Evolutionary conservation across 306 rosid genomes (phyloP).

Genomic region (Casuarina glauca): DNA sequence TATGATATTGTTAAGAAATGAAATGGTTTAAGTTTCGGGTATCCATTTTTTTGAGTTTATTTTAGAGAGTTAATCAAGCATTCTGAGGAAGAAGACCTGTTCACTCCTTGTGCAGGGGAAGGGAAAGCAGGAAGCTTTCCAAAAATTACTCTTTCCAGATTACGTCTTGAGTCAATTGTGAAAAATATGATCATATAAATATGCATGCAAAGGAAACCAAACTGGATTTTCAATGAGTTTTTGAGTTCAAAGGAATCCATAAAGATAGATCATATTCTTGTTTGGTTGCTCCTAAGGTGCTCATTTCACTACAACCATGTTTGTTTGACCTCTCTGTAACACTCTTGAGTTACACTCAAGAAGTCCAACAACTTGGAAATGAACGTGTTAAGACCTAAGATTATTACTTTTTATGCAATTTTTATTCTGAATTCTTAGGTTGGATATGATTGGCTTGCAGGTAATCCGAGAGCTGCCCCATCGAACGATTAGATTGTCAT

Average conservation of each 20-base stretch:
- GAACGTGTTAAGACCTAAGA: neutral
- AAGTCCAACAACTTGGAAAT: neutral
- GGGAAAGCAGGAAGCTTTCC: too few species aligned
- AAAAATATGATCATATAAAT: neutral
- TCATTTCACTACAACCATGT: neutral
- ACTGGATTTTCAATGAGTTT: neutral
- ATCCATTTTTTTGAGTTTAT: neutral
- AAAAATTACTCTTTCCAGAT: neutral
- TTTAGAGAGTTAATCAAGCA: neutral
- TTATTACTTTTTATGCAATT: neutral
- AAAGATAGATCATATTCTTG: slow-evolving; percentile 1
- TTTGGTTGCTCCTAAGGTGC: neutral
- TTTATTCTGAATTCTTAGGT: neutral
- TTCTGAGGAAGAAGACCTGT: neutral
- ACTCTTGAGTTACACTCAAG: neutral
- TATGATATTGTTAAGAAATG: neutral
- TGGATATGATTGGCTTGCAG: slow-evolving; percentile 16
- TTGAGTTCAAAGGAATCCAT: neutral
- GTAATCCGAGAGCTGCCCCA: neutral
- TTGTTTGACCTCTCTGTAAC: neutral
- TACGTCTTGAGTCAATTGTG: neutral
- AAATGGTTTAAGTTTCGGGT: neutral
- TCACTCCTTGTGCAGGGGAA: too few species aligned
- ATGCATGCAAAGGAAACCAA: neutral
- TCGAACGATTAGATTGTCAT: neutral